Evolutionary conservation across 2,329 filamentous ascomycete species (phyloP), one percentile per base, ranked within the genome.

Genomic region (Beauveria scarabaeidicola): DNA sequence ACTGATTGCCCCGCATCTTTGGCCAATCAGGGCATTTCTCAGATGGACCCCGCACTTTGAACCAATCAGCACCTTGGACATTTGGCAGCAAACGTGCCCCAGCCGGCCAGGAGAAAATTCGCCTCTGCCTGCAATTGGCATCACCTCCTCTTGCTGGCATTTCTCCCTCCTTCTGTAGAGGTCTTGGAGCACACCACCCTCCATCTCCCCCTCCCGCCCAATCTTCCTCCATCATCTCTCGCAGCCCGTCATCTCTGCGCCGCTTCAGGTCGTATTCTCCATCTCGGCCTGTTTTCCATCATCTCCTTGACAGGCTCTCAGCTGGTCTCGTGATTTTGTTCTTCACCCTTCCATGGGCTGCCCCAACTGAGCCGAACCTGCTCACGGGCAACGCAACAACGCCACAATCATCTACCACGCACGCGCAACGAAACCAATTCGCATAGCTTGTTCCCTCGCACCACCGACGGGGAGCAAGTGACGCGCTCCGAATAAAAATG

Each of bases 401-500:
- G 15, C 6, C 46, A 53, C 29, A 40, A 52, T 41, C 21, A 29
- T 21, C 17, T 40, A 23, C 41, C n/a, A 36, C 27, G n/a, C 47
- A 38, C 41, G 41, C 38, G 38, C 27, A 59, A 36, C 41, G 10
- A 29, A 10, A 5, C 10, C 7, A 29, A 51, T 58, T 40, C 47
- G 17, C 6, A 32, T 38, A 36, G 19, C 15, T 23, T 29, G 10
- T 27, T 40, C 19, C 21, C 11, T 54, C 47, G 61, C 66, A 57
- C 48, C 43, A 19, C 19, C 53, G 48, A 50, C 59, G 59, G 59
- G 13, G 59, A 50, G 32, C 36, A 60, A 58, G 61, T 59, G 69
- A 51, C 25, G 64, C 68, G 80, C 69, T 59, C 80, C 69, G 58
- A n/a, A 21, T 15, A 13, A 50, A 27, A 13, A 85, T 85, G 82